Conservation (phyloP, 306 rosid species). For the Cicer yamashitae region DNA sequence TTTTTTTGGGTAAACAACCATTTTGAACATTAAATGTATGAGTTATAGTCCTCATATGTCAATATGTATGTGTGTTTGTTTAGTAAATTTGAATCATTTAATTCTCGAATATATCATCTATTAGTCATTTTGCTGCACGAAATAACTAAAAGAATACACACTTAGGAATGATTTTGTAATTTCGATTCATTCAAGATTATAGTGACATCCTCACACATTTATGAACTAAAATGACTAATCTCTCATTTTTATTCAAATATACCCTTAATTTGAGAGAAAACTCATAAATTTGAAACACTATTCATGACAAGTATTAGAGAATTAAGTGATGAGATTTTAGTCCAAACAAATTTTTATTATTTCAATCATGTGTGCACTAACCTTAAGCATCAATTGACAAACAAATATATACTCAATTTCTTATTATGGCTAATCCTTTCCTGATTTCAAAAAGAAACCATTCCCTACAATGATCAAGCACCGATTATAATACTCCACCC, state of each 20-base stretch:
- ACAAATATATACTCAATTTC: constrained; percentile 20
- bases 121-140: too few relatives aligned
- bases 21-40: too few relatives aligned
- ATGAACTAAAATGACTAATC: too few relatives aligned
- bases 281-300: not conserved
- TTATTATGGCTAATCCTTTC: constrained; percentile 35
- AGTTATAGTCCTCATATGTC: too few relatives aligned
- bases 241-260: not conserved
- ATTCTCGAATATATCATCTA: too few relatives aligned
- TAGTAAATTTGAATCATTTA: too few relatives aligned
- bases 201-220: too few relatives aligned
- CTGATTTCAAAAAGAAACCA: constrained; percentile 31
- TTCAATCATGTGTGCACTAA: not conserved
- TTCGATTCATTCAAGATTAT: too few relatives aligned
- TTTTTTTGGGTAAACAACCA: too few relatives aligned
- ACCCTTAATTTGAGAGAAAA: not conserved
- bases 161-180: too few relatives aligned
- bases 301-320: not conserved
- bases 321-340: not conserved
- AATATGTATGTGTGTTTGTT: too few relatives aligned
- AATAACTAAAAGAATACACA: too few relatives aligned
- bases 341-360: not conserved
- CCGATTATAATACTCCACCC: constrained; percentile 54
- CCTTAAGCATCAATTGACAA: constrained; percentile 1
- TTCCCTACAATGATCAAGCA: constrained; percentile 45